Percentiles rank a stretch among this genome's conserved stretches.
Conservation (phyloP, 2,329 filamentous ascomycete genomes). For the Scedosporium dehoogii region DNA sequence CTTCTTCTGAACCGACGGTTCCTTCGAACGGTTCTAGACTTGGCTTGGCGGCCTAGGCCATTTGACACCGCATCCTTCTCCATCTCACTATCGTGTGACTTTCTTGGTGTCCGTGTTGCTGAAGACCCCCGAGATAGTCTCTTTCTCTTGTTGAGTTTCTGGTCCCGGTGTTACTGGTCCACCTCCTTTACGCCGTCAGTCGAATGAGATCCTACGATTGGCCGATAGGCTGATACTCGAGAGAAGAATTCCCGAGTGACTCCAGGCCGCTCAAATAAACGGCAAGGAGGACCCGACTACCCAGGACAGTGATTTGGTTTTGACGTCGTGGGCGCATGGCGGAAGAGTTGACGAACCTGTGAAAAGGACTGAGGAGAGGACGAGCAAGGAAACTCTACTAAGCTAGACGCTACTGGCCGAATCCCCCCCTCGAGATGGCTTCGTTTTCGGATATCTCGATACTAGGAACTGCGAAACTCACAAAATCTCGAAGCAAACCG, state of each 20-base stretch:
- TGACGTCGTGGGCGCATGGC: background rate
- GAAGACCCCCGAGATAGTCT: no score
- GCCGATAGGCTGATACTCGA: no score
- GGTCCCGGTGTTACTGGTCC: no score
- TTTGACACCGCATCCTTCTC: no score
- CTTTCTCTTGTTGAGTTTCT: no score
- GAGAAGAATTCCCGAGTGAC: background rate
- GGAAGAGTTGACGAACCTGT: background rate
- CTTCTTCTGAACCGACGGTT: background rate
- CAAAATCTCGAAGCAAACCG: slow-evolving; percentile 3
- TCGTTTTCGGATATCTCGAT: slow-evolving; percentile 2
- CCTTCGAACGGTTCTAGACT: background rate
- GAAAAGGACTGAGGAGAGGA: background rate
- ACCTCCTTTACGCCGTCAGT: no score
- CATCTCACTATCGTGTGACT: no score
- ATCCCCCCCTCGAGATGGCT: background rate
- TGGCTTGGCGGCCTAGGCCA: no score
- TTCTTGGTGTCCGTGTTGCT: no score
- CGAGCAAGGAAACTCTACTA: background rate
- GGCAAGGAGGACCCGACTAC: background rate
- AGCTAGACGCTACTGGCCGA: background rate
- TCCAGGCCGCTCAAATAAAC: background rate
- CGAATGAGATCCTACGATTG: no score
- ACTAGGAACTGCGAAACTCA: slow-evolving; percentile 1
- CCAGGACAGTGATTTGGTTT: background rate